Conservation (phyloP, 2,329 filamentous ascomycete genomes). For the Curvularia verruculosa region DNA sequence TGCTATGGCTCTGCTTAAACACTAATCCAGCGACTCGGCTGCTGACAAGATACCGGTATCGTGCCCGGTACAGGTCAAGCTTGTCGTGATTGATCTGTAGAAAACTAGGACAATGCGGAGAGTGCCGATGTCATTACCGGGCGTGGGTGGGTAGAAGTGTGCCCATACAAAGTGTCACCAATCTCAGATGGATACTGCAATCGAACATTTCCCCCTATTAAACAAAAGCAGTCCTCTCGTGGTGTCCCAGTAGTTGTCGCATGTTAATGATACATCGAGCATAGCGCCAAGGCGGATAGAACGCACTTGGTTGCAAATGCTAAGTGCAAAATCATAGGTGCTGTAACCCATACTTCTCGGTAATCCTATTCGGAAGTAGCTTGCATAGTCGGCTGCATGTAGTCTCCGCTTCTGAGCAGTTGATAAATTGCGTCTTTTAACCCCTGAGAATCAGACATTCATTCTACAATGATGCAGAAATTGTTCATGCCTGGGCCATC, state of each 20-base stretch:
- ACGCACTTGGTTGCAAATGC: neutral
- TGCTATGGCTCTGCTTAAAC: neutral
- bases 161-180: neutral
- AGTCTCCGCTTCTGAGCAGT: neutral
- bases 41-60: neutral
- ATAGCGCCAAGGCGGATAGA: neutral
- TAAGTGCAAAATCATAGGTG: neutral
- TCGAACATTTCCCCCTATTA: neutral
- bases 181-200: neutral
- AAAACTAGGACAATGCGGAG: neutral
- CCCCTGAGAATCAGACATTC: slow-evolving; percentile 4
- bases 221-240: neutral
- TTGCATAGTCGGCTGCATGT: neutral
- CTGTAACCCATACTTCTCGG: neutral
- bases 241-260: neutral
- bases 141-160: neutral
- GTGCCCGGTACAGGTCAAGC: neutral
- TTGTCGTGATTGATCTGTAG: no score
- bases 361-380: neutral
- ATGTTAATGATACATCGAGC: neutral
- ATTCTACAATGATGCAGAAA: slow-evolving; percentile 75
- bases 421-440: neutral
- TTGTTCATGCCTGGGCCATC: slow-evolving; percentile 83
- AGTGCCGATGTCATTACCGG: neutral
- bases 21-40: neutral